Conservation (phyloP, 2,329 filamentous ascomycete species). For the Diaporthe eres region DNA sequence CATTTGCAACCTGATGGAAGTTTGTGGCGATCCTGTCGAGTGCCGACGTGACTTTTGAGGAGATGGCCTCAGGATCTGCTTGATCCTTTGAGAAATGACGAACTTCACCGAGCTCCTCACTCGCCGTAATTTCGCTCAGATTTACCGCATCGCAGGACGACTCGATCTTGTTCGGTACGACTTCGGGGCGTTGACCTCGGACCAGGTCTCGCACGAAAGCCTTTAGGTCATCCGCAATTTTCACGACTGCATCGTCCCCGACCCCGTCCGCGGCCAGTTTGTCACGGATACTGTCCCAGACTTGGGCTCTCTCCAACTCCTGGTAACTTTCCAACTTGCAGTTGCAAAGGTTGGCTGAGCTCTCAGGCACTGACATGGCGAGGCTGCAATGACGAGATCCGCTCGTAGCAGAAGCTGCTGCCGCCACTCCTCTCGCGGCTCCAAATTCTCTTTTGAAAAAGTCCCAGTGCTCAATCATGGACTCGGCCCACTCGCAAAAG, state of each 20-base stretch:
- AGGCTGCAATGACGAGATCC: too few relatives aligned
- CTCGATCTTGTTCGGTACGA: not conserved
- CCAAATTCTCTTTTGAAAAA: not conserved
- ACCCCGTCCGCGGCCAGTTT: conserved; percentile 19
- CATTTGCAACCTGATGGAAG: not conserved
- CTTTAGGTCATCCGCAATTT: not conserved
- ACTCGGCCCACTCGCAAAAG: conserved; percentile 15
- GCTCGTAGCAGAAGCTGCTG: not conserved
- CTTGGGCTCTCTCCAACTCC: not conserved
- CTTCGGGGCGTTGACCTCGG: not conserved
- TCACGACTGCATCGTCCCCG: not conserved
- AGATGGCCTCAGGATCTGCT: not conserved
- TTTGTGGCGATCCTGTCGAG: not conserved
- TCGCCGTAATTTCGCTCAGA: not conserved
- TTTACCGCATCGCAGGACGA: not conserved
- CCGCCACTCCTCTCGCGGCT: not conserved
- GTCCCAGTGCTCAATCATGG: not conserved
- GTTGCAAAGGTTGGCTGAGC: not conserved
- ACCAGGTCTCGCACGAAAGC: not conserved
- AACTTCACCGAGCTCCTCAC: not conserved
- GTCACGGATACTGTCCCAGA: not conserved
- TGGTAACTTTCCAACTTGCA: not conserved
- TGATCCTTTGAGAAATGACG: not conserved
- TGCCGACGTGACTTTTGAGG: not conserved
- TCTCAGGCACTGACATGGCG: not conserved